Evolutionary conservation across 768 basidiomycete genomes (phyloP).

Genomic region (Russula dissimulans): DNA sequence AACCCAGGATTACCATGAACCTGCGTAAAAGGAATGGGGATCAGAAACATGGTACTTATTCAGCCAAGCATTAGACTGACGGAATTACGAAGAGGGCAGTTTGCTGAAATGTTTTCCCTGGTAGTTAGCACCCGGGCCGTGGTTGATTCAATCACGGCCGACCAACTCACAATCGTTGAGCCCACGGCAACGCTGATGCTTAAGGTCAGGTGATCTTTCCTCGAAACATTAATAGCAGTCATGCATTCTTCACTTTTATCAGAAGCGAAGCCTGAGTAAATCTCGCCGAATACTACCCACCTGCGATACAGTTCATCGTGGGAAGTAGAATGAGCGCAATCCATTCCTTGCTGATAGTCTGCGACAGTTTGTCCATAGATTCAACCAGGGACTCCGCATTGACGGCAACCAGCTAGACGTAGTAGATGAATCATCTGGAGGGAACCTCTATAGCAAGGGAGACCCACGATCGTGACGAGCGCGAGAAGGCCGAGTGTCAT

Average conservation of each 20-base stretch:
- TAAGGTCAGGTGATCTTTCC: slow-evolving; percentile 72
- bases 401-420: slow-evolving; percentile 40
- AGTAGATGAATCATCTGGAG: background rate
- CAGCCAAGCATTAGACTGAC: slow-evolving; percentile 25
- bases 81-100: slow-evolving; percentile 62
- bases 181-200: slow-evolving; percentile 81
- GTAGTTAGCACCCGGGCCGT: background rate
- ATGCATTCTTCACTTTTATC: slow-evolving; percentile 54
- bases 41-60: background rate
- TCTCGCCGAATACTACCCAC: slow-evolving; percentile 27
- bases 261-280: background rate
- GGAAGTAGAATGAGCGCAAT: slow-evolving; percentile 84
- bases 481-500: slow-evolving; percentile 10
- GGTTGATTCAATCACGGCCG: background rate
- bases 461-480: slow-evolving; percentile 15
- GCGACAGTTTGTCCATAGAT: slow-evolving; percentile 72
- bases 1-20: slow-evolving; percentile 68
- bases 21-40: slow-evolving; percentile 26
- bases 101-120: slow-evolving; percentile 40
- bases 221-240: slow-evolving; percentile 84
- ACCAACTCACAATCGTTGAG: slow-evolving; percentile 54
- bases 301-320: slow-evolving; percentile 71
- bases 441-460: background rate
- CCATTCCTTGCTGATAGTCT: slow-evolving; percentile 74
- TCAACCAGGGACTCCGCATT: slow-evolving; percentile 71